Percentiles rank a stretch among this genome's conserved stretches.
Evolutionary conservation across 768 basidiomycete genomes (phyloP).

Genomic region (Boletus subcaerulescens): DNA sequence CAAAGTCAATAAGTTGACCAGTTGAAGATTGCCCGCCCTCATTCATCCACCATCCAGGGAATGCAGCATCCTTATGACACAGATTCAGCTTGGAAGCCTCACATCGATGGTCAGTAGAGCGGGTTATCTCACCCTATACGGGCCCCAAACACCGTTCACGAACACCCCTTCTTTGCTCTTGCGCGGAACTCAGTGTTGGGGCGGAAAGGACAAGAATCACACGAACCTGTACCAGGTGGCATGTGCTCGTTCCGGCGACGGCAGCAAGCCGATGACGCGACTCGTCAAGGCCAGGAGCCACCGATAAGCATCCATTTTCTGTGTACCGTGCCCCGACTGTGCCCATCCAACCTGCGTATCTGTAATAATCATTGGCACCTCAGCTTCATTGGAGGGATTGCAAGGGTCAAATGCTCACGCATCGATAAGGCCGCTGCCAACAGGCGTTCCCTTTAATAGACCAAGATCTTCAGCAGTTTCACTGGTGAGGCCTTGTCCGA

Average conservation of each 20-base stretch:
- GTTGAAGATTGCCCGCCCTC: conserved; percentile 99
- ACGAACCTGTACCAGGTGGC: conserved; percentile 84
- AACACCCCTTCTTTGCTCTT: conserved; percentile 84
- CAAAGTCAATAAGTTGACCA: conserved; percentile 92
- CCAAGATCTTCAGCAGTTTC: conserved; percentile 84
- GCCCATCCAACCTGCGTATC: conserved; percentile 96
- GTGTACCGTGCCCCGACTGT: conserved; percentile 81
- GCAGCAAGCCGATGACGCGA: conserved; percentile 83
- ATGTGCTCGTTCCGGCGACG: conserved; percentile 95
- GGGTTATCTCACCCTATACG: conserved; percentile 57
- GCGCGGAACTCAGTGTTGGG: not conserved
- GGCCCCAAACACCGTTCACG: conserved; percentile 92
- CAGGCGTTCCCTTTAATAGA: conserved; percentile 78
- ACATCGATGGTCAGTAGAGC: not conserved
- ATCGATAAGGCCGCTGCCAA: conserved; percentile 94
- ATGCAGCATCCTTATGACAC: conserved; percentile 67
- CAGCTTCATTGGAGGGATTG: not conserved
- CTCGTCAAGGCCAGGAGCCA: conserved; percentile 65
- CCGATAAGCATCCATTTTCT: conserved; percentile 50
- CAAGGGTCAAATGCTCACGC: conserved; percentile 51
- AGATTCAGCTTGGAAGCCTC: not conserved
- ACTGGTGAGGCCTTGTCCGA: conserved; percentile 79
- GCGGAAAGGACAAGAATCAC: not conserved
- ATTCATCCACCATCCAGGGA: conserved; percentile 99
- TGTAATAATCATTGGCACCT: conserved; percentile 22